Percentiles rank a stretch among this genome's conserved stretches.
These are phyloP conservation scores for Phyllachora maydis DNA, from an alignment of 2,329 filamentous ascomycete species.

Conservation along the genomic window DNA sequence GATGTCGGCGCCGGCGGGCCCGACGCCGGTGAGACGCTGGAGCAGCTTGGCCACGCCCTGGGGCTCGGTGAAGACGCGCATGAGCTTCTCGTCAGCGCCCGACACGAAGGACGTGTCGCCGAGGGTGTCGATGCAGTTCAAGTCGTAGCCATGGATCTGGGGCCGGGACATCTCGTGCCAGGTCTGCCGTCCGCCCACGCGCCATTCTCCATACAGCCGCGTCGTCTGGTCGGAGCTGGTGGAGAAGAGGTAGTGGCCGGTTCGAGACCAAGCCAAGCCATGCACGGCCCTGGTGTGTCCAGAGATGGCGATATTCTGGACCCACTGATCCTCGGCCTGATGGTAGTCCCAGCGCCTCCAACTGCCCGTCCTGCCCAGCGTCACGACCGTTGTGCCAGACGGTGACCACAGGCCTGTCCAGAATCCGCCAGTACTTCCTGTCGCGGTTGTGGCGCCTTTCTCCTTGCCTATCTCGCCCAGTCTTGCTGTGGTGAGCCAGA, in stretches of 20 bases:
- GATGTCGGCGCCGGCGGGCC: slow-evolving; percentile 10
- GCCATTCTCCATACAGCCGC: slow-evolving; percentile 65
- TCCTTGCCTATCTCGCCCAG: slow-evolving; percentile 87
- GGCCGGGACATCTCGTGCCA: slow-evolving; percentile 96
- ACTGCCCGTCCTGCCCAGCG: slow-evolving; percentile 76
- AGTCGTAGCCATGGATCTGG: slow-evolving; percentile 94
- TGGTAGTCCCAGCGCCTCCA: slow-evolving; percentile 74
- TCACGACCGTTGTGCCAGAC: slow-evolving; percentile 51
- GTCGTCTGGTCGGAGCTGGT: slow-evolving; percentile 89
- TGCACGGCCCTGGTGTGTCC: slow-evolving; percentile 72
- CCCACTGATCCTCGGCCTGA: slow-evolving; percentile 43
- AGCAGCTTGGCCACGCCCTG: slow-evolving; percentile 63
- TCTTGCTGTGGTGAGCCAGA: slow-evolving; percentile 74
- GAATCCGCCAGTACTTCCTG: slow-evolving; percentile 86
- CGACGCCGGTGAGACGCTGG: slow-evolving; percentile 42
- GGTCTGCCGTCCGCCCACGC: slow-evolving; percentile 23
- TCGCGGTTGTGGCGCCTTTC: slow-evolving; percentile 91
- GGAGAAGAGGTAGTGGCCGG: slow-evolving; percentile 69
- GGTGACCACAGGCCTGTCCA: slow-evolving; percentile 92
- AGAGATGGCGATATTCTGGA: slow-evolving; percentile 54
- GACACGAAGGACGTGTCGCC: slow-evolving; percentile 60
- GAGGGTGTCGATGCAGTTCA: slow-evolving; percentile 78
- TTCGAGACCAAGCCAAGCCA: slow-evolving; percentile 64
- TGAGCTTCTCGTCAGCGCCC: slow-evolving; percentile 92
- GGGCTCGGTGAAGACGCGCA: slow-evolving; percentile 85